Evolutionary conservation across 2,329 filamentous ascomycete species (phyloP), one percentile per base, ranked within the genome.

Genomic region (Penicillium sp.): DNA sequence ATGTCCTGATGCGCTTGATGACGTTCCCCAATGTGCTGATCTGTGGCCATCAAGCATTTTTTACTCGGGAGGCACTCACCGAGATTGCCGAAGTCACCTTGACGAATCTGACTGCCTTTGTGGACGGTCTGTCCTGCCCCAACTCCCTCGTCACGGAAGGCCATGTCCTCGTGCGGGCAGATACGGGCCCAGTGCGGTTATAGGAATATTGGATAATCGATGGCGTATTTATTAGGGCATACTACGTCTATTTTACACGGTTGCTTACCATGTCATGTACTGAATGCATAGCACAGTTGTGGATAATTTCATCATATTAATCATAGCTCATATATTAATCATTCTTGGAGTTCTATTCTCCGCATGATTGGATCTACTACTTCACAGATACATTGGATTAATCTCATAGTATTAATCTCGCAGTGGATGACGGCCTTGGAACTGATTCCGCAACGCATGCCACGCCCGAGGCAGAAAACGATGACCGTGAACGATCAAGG

Each of bases 41-140:
- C 56, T 86, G 82, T 59, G 85, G 86, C 0, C 86, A 89, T 62
- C 86, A 89, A 74, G 86, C 84, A 1, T 89, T 89, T 73, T 86
- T 89, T 63, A 89, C 86, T 5, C 74, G 81, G 31, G 85, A 89
- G 72, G 86, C 86, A 1, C 72, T 89, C 47, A 74, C 75, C 7
- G 85, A 87, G 71, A 89, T 89, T 63, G 81, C 85, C 1, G 79
- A 81, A 44, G 81, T 77, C 50, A 88, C 85, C 1, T 63, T 88
- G 57, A 70, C 73, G 53, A 88, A 88, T 67, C 65, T 86, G 3
- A 74, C 62, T 18, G 69, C 72, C 55, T 73, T 71, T 53, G 54
- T 56, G n/a, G 35, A 51, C 15, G 61, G 54, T 11, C 60, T 65
- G 18, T 57, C 63, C 0, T 72, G 69, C 53, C 55, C 60, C 26